Evolutionary conservation across 805 yeast species (phyloP), one percentile per base, ranked within the genome.

Genomic region (Ogataea methanolica): DNA sequence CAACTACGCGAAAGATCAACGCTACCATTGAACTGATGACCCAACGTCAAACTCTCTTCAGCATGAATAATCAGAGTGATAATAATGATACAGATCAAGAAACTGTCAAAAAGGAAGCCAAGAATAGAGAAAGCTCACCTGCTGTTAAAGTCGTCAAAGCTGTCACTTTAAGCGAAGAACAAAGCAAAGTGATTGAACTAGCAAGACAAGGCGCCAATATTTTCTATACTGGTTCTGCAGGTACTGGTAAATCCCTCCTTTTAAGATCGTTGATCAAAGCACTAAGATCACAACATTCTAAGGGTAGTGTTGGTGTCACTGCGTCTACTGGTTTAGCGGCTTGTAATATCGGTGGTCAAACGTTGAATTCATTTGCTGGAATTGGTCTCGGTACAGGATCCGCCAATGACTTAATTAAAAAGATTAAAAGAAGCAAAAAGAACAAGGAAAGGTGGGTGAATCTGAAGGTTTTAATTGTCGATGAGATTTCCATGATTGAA

Each of bases 191-290:
- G 21, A 73, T 88, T 11, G 77, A 80, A 9, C 66, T 87, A 45
- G 96, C 68, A 6, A 66, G 78, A 39, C 60, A 71, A 21, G 90
- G 95, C 0, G 68, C 72, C 16, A 88, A 84, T 49, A 68, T 94
- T 3, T 94, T 94, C 61, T 94, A 88, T 63, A 94, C 99, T 0
- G 99, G 99, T 43, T 89, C 97, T 33, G 99, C 99, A 0, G 99
- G 99, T 59, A 94, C 99, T 0, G 99, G 99, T 61, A 94, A 94
- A 62, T 92, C 99, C 1, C 85, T 94, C 4, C 70, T 94, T n/a
- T 69, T 94, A 43, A 75, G 77, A 51, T 73, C 80, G 11, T 71
- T 87, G 35, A 85, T 87, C 46, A 76, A 78, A 56, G 65, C 73
- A 0, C 61, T 87, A 46, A 72, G 68, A 51, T 50, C 54, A 1